Base-by-base conservation (phyloP, 106 monocot species). In the Dendrobium catenatum region DNA sequence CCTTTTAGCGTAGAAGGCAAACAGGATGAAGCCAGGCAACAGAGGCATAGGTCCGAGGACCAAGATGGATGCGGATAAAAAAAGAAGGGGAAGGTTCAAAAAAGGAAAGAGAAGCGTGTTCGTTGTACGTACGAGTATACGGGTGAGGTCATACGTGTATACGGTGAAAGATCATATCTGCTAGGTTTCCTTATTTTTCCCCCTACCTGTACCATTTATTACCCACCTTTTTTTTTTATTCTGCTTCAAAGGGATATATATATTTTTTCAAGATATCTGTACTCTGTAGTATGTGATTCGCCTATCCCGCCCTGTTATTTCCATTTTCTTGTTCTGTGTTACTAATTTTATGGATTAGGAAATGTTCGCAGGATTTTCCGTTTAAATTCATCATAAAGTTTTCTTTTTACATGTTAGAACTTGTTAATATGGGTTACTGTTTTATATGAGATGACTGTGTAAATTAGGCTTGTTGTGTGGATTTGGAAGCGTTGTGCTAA, bases 21-120 rank as follows among this genome's bases (percentile, higher is more conserved):
- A 68, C 68, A 68, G 68, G 68, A 68, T 68, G 68, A 31, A 68
- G 68, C 68, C 68, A 68, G 68, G 68, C 68, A 68, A 68, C 31
- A 31, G 18, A 68, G 68, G 29, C 31, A 68, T 68, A 68, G 26
- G 31, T 15, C 68, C 29, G 31, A 68, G 31, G 68, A 68, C 6
- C 31, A 68, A 4, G 29, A 68, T 29, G 10, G 68, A 10, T 9
- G 29, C 3, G 68, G 68, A 9, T 9, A 68, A 68, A 68, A 68
- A 68, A 11, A 68, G 11, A 29, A 68, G 68, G 68, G 11, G 68
- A 68, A 68, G 13, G 31, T 31, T 68, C 26, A 29, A 11, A 31
- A 68, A 31, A 31, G 31, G 26, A 11, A 68, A 68, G n/a, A 66
- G 66, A 66, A 66, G 66, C 3, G 66, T 26, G 26, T 26, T 56